Conservation (phyloP, 73 alveolate genomes). For the Stentor coeruleus region DNA sequence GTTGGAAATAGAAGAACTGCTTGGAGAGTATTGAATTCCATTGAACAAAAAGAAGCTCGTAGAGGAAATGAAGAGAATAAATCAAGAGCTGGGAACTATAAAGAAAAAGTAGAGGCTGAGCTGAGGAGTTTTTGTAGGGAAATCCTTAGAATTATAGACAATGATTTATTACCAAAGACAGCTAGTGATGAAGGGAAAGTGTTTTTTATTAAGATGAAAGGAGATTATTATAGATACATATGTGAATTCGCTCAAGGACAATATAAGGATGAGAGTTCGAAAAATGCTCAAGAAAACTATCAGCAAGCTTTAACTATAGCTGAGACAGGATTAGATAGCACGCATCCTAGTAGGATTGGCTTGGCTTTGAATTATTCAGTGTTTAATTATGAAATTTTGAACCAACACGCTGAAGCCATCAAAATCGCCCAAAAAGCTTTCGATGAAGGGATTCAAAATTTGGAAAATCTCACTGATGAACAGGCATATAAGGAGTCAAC, state of each 20-base stretch:
- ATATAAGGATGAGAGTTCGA: slow-evolving; percentile 66
- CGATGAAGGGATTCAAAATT: too few relatives aligned
- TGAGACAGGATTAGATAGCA: slow-evolving; percentile 59
- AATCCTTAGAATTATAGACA: slow-evolving; percentile 58
- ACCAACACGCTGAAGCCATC: too few relatives aligned
- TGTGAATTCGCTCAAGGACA: slow-evolving; percentile 83
- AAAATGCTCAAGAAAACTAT: slow-evolving; percentile 73
- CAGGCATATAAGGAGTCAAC: too few relatives aligned
- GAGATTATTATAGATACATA: slow-evolving; percentile 89
- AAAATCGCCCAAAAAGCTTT: too few relatives aligned
- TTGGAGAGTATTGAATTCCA: slow-evolving; percentile 70
- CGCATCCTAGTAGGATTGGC: slow-evolving; percentile 90
- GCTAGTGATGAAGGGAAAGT: slow-evolving; percentile 72
- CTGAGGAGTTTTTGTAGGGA: slow-evolving; percentile 59
- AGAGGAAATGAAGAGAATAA: slow-evolving; percentile 64
- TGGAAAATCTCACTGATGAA: too few relatives aligned
- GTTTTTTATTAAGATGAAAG: slow-evolving; percentile 87
- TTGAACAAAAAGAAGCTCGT: slow-evolving; percentile 70
- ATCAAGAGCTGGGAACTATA: slow-evolving; percentile 65
- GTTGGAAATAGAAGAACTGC: slow-evolving; percentile 83
- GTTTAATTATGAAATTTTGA: slow-evolving; percentile 79
- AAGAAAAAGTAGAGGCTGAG: slow-evolving; percentile 71
- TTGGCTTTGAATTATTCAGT: slow-evolving; percentile 85
- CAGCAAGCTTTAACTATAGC: slow-evolving; percentile 82
- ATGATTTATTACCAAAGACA: slow-evolving; percentile 56